phyloP scores from a whole-genome alignment of 768 basidiomycete genomes.

The Pleurotus citrinopileatus region DNA sequence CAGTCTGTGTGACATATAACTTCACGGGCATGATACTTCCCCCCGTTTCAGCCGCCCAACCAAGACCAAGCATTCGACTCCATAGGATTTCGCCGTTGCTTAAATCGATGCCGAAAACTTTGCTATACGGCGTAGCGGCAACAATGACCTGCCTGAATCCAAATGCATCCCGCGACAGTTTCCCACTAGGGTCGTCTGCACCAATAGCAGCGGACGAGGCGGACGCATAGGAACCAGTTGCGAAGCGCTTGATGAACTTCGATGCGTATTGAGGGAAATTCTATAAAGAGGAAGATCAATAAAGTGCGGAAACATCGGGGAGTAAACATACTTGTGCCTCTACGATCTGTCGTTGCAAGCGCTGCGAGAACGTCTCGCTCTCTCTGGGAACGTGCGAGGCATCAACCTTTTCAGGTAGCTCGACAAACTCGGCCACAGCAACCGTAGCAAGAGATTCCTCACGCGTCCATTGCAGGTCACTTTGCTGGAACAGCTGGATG shows the following conservation, averaged over 20 bases:
- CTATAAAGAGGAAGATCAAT: constrained; percentile 28
- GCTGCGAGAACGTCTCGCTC: constrained; percentile 46
- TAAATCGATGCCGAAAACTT: constrained; percentile 81
- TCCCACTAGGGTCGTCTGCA: constrained; percentile 25
- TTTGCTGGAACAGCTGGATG: constrained; percentile 69
- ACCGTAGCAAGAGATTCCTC: constrained; percentile 78
- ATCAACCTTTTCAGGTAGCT: constrained; percentile 63
- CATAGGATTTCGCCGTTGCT: constrained; percentile 76
- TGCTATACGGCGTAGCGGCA: constrained; percentile 66
- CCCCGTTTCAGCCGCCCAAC: constrained; percentile 58
- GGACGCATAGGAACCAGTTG: constrained; percentile 62
- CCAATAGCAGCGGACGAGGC: constrained; percentile 33
- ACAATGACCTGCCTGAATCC: constrained; percentile 87
- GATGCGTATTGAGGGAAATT: constrained; percentile 67
- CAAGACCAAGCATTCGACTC: constrained; percentile 74
- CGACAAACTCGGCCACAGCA: constrained; percentile 65
- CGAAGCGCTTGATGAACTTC: constrained; percentile 69
- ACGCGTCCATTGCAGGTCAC: constrained; percentile 65
- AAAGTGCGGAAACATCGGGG: neutral
- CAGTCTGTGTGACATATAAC: constrained; percentile 52
- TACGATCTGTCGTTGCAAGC: constrained; percentile 53
- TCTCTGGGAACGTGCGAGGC: constrained; percentile 31
- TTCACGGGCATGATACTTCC: constrained; percentile 57
- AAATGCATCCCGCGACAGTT: constrained; percentile 69
- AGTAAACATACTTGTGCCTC: constrained; percentile 52